Evolutionary conservation across 1,139 yeast species (phyloP).

Genomic region (Pichia sp.): DNA sequence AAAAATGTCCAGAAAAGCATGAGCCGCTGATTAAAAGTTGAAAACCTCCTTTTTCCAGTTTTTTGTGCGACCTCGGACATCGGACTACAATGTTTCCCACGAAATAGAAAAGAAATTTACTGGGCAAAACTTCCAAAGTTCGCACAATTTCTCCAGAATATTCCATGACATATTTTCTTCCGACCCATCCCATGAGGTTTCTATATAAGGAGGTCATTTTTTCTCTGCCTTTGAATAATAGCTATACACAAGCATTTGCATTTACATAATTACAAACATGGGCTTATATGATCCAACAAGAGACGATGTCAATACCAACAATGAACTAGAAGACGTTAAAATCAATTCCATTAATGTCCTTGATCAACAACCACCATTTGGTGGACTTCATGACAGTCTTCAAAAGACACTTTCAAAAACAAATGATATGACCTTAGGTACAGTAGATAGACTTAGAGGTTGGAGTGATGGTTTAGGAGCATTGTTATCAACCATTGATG

Average conservation of each 20-base stretch:
- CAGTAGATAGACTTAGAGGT: slow-evolving; percentile 18
- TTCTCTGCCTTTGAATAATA: not conserved
- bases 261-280: not conserved
- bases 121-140: too few relatives aligned
- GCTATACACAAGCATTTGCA: not conserved
- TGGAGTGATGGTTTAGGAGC: slow-evolving; percentile 8
- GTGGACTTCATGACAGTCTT: slow-evolving; percentile 10
- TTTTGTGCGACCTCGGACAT: too few relatives aligned
- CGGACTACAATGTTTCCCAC: too few relatives aligned
- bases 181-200: not conserved
- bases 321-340: not conserved
- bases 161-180: not conserved
- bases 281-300: slow-evolving; percentile 8
- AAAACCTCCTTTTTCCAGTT: too few relatives aligned
- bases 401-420: slow-evolving; percentile 18
- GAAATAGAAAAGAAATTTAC: too few relatives aligned
- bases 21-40: too few relatives aligned
- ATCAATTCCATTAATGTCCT: slow-evolving; percentile 8
- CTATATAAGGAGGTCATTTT: not conserved
- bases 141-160: not conserved
- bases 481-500: slow-evolving; percentile 1
- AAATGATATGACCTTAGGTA: slow-evolving; percentile 20
- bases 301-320: not conserved
- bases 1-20: too few relatives aligned
- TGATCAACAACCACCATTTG: not conserved